phyloP scores from a whole-genome alignment of 2,329 filamentous ascomycete genomes.

The Xylariaceae sp. region DNA sequence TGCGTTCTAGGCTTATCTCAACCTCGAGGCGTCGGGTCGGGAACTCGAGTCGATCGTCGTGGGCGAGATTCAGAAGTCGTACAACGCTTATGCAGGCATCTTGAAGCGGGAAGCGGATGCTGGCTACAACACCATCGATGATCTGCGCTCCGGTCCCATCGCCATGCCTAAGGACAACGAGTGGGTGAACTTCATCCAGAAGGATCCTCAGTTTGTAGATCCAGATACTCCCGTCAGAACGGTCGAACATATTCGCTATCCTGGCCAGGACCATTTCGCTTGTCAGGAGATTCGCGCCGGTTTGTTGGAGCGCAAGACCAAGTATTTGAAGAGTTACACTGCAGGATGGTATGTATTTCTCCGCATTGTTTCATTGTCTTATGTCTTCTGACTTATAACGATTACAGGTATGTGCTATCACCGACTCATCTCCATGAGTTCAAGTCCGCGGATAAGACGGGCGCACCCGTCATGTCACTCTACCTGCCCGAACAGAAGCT shows the following conservation, averaged over 20 bases:
- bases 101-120: constrained; percentile 86
- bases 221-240: constrained; percentile 73
- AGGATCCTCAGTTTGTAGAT: constrained; percentile 81
- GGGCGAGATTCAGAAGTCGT: constrained; percentile 95
- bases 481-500: constrained; percentile 93
- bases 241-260: constrained; percentile 80
- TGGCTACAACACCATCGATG: constrained; percentile 70
- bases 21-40: constrained; percentile 87
- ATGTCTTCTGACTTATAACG: too few species aligned
- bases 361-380: constrained; percentile 28
- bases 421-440: constrained; percentile 98
- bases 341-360: constrained; percentile 72
- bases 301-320: constrained; percentile 94
- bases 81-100: constrained; percentile 88
- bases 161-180: constrained; percentile 92
- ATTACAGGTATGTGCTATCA: constrained; percentile 85
- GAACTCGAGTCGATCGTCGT: constrained; percentile 96
- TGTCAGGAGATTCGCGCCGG: constrained; percentile 82
- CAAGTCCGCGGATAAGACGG: constrained; percentile 91
- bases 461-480: constrained; percentile 91
- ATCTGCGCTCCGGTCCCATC: constrained; percentile 76
- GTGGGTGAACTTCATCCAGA: constrained; percentile 77
- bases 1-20: constrained; percentile 70
- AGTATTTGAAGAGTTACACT: constrained; percentile 96
- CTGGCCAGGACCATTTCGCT: constrained; percentile 79